Percentiles rank a stretch among this genome's conserved stretches.
phyloP scores from a whole-genome alignment of 2,329 filamentous ascomycete genomes.

The Pezicula carpinea region DNA sequence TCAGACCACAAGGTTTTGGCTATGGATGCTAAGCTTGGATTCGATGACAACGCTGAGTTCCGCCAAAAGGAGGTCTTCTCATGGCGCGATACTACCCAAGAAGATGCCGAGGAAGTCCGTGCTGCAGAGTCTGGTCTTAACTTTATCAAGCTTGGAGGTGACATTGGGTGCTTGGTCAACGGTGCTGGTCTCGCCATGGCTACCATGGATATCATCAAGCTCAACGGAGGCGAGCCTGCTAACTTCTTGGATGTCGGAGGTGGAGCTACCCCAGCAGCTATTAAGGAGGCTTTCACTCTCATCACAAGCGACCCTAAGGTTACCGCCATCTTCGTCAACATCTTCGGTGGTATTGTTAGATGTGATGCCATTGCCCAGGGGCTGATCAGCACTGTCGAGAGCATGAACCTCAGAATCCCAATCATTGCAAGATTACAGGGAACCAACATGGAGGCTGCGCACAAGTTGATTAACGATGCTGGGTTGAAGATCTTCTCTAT shows the following conservation, averaged over 20 bases:
- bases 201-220: conserved; percentile 99
- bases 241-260: conserved; percentile 99
- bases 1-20: conserved; percentile 96
- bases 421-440: conserved; percentile 97
- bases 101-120: conserved; percentile 96
- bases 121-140: conserved; percentile 92
- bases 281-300: conserved; percentile 95
- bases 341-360: conserved; percentile 97
- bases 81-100: conserved; percentile 91
- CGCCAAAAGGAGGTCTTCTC: conserved; percentile 94
- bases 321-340: conserved; percentile 99
- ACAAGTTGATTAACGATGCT: conserved; percentile 91
- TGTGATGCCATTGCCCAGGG: conserved; percentile 97
- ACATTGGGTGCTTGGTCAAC: conserved; percentile 99
- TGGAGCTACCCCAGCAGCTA: conserved; percentile 92
- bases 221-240: conserved; percentile 91
- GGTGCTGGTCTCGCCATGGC: conserved; percentile 99
- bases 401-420: conserved; percentile 92
- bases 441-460: conserved; percentile 95
- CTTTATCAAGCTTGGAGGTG: conserved; percentile 99
- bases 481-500: conserved; percentile 99
- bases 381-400: conserved; percentile 89
- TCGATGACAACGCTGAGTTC: conserved; percentile 99
- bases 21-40: conserved; percentile 99
- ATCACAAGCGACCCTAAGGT: conserved; percentile 99